Base-by-base conservation (phyloP, 805 yeast genomes). In the Metschnikowia henanensis region DNA sequence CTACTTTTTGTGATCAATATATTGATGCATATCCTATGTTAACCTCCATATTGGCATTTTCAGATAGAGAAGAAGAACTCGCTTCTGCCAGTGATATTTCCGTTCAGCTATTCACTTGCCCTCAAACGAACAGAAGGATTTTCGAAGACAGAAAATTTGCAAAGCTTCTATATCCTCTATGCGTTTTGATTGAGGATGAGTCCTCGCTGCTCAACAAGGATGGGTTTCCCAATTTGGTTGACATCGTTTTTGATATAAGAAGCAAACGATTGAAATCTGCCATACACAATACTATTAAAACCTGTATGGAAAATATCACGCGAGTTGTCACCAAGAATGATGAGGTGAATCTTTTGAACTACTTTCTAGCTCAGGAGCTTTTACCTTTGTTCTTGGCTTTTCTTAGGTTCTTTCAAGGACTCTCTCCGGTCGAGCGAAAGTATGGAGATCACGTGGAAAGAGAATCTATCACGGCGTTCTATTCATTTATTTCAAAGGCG, bases 361-460 rank as follows among this genome's bases (percentile, higher is more conserved):
- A 35, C 7, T 49, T 77, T 15, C 54, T 73, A 16, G 43, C 58
- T 6, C 60, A 65, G n/a, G 60, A 64, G 18, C 70, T 66, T 39
- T 57, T 82, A 32, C 57, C 65, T 8, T 59, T 74, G 26, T 42
- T 81, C 1, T 58, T 79, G 2, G 58, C 73, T 9, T 64, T 81
- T n/a, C 65, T 81, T 21, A 70, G 75, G 41, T 58, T 69, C 15
- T 83, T 80, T 57, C 85, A 83, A 54, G 80, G 83, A 19, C 75
- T 76, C 30, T 78, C 78, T 71, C 68, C 74, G 20, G 62, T 83
- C 22, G 68, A 60, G 43, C 72, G 89, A 46, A 82, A 81, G 49
- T 70, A 70, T 34, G 92, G 89, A 9, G 83, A 81, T 6, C 92
- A 85, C 63, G 87, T 84, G 23, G 77, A 77, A 43, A 70, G 69